Base-by-base conservation (phyloP, 83 land plant species). In the Picea mariana region DNA sequence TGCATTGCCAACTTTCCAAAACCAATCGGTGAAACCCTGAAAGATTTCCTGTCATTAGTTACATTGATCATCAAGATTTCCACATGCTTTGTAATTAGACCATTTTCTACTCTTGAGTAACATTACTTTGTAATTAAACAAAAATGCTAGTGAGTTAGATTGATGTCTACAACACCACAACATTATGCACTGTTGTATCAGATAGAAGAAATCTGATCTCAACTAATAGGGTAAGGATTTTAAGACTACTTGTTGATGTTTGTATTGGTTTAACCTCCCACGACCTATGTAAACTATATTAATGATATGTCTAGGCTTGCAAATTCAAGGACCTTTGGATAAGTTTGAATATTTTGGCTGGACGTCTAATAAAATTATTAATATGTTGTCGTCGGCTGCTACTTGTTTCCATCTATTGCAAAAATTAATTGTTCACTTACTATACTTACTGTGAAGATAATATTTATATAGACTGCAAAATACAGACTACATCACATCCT, bases 1-100 rank as follows among this genome's bases (percentile, higher is more conserved):
- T 75, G 17, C 23, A 75, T 75, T n/a, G 77, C 58, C 77, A 75
- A 18, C 49, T 47, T n/a, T 47, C 77, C 21, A 72, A 47, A 75
- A 75, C 77, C 21, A 75, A 49, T n/a, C 9, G 17, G 59, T 47
- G 59, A 24, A 75, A 47, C 26, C 27, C 12, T 21, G 8, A 47
- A 21, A 73, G 59, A 23, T 11, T 21, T 75, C 5, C 23, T 75
- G 52, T 72, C 21, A 42, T 18, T 17, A 13, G 24, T 47, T 47
- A 75, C 59, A 47, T 23, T 59, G 16, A 42, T 75, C 77, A 20
- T 21, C 77, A 75, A 47, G 77, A 20, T 75, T 75, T 75, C 27
- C n/a, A n/a, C 58, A 16, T 40, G 31, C 77, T 75, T 23, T 47
- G 49, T 47, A 47, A 47, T 47, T 47, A 47, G 49, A 47, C 49